Evolutionary conservation across 495 filamentous ascomycete species (phyloP).

Genomic region (Xeromyces bisporus): DNA sequence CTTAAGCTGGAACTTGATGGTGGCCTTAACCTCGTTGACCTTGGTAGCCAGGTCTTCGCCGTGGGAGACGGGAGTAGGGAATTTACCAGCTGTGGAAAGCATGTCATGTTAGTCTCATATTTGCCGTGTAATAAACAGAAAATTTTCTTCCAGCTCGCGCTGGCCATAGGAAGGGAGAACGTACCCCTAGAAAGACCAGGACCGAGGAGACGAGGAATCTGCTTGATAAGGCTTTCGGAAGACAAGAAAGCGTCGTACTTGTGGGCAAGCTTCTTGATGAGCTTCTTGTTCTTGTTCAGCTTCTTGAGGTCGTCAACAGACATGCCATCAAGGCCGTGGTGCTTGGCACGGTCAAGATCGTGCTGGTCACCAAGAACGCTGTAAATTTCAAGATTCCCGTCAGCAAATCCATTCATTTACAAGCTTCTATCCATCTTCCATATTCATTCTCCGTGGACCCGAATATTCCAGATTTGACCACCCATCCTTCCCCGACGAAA

Average conservation of each 20-base stretch:
- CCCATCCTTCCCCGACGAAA: not conserved
- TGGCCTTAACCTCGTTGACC: slow-evolving; percentile 97
- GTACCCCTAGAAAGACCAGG: slow-evolving; percentile 95
- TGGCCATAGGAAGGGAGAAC: too few relatives aligned
- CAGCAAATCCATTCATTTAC: slow-evolving; percentile 1
- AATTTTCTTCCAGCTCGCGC: too few relatives aligned
- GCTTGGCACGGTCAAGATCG: slow-evolving; percentile 99
- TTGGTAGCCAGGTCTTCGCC: slow-evolving; percentile 78
- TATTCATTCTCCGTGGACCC: not conserved
- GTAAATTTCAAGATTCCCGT: slow-evolving; percentile 5
- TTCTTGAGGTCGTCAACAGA: slow-evolving; percentile 97
- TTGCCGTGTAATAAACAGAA: not conserved
- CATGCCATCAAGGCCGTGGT: slow-evolving; percentile 94
- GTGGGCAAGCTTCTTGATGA: slow-evolving; percentile 99
- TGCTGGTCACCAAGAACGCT: slow-evolving; percentile 98
- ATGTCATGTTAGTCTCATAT: slow-evolving; percentile 4
- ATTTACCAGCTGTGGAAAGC: slow-evolving; percentile 67
- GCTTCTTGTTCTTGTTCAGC: slow-evolving; percentile 99
- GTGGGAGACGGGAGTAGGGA: slow-evolving; percentile 96
- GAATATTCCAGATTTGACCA: not conserved
- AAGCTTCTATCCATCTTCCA: not conserved
- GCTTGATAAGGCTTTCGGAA: slow-evolving; percentile 92
- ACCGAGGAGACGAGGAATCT: slow-evolving; percentile 97
- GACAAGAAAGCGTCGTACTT: slow-evolving; percentile 99
- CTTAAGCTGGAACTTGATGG: slow-evolving; percentile 99